phyloP scores from a whole-genome alignment of 2,329 filamentous ascomycete species.

The Geosmithia morbida region DNA sequence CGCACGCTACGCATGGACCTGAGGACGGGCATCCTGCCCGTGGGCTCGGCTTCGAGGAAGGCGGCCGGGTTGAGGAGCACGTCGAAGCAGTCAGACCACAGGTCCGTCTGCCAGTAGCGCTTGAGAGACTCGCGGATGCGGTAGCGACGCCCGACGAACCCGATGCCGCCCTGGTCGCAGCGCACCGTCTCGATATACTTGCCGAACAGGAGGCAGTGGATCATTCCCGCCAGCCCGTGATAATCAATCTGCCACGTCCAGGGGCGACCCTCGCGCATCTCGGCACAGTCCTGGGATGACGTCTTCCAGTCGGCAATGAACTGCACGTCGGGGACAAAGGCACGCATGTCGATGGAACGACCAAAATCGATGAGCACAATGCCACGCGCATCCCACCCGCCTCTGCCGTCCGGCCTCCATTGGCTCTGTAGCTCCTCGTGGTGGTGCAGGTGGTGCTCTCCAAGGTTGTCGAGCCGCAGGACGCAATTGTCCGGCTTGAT shows the following conservation, averaged over 20 bases:
- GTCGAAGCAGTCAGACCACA: conserved; percentile 76
- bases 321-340: conserved; percentile 55
- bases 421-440: conserved; percentile 32
- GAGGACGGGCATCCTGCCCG: conserved; percentile 55
- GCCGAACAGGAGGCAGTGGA: conserved; percentile 84
- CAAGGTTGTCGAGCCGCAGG: conserved; percentile 53
- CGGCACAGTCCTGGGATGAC: conserved; percentile 72
- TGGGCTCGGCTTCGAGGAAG: conserved; percentile 51
- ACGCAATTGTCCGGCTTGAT: conserved; percentile 94
- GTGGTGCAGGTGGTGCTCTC: conserved; percentile 15
- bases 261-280: conserved; percentile 85
- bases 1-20: conserved; percentile 54
- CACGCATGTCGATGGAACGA: conserved; percentile 82
- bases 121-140: conserved; percentile 73
- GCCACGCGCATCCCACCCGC: conserved; percentile 70
- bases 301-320: conserved; percentile 97
- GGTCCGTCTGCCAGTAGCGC: conserved; percentile 89
- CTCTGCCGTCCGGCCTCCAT: conserved; percentile 59
- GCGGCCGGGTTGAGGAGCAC: conserved; percentile 69
- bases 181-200: conserved; percentile 79
- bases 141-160: conserved; percentile 54
- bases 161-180: conserved; percentile 37
- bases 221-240: conserved; percentile 75
- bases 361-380: conserved; percentile 89
- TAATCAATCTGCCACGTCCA: conserved; percentile 99